Conservation (phyloP, 495 filamentous ascomycete genomes). For the Aspergillus taichungensis region DNA sequence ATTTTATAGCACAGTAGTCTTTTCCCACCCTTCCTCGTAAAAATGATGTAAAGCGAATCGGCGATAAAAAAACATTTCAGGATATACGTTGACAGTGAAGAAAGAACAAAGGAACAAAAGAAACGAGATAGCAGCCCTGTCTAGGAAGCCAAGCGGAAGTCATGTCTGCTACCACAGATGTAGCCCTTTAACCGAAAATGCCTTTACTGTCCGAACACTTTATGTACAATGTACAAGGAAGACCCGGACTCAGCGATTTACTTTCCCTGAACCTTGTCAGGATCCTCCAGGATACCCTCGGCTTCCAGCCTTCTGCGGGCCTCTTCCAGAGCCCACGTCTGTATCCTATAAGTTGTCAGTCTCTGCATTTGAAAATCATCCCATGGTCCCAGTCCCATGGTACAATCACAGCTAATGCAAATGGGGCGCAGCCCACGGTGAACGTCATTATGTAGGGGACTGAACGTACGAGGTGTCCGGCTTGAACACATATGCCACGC, state of each 20-base stretch:
- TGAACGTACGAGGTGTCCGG: constrained; percentile 90
- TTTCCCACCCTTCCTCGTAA: constrained; percentile 10
- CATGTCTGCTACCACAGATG: constrained; percentile 26
- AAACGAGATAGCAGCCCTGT: constrained; percentile 31
- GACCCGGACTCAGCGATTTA: constrained; percentile 16
- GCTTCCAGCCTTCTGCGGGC: constrained; percentile 85
- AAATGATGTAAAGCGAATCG: constrained; percentile 19
- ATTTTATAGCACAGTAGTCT: constrained; percentile 8
- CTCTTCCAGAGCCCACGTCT: constrained; percentile 98
- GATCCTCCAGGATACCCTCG: constrained; percentile 86
- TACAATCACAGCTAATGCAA: too few relatives aligned
- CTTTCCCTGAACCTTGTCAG: constrained; percentile 40
- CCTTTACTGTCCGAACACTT: constrained; percentile 29
- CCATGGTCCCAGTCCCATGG: not conserved
- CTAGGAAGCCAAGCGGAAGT: constrained; percentile 32
- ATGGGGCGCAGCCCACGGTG: not conserved
- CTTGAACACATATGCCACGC: constrained; percentile 89
- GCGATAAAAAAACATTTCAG: constrained; percentile 15
- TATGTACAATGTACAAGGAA: constrained; percentile 42
- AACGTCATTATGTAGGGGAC: constrained; percentile 5
- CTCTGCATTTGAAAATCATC: not conserved
- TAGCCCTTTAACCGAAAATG: constrained; percentile 24
- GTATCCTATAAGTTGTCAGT: constrained; percentile 60
- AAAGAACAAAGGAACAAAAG: constrained; percentile 20
- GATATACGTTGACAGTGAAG: constrained; percentile 23